These are phyloP conservation scores for Apostasia ramifera DNA, from an alignment of 106 monocot species.

Conservation along the genomic window DNA sequence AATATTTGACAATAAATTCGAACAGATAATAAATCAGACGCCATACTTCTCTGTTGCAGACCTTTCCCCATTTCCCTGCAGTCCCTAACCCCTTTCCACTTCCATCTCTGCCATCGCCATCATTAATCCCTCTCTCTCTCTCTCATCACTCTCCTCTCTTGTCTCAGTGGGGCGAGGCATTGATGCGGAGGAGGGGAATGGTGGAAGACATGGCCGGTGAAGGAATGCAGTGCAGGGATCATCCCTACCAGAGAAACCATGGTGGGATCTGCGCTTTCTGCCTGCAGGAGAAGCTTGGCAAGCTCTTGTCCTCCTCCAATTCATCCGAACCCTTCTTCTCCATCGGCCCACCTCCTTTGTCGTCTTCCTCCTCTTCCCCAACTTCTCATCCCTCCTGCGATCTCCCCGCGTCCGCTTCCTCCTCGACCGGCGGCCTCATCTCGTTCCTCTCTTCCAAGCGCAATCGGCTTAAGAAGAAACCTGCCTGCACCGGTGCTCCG, in stretches of 20 bases:
- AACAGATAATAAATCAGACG: background rate
- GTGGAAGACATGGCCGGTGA: conserved; percentile 2
- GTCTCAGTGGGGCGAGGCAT: background rate
- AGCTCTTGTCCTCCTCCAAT: conserved; percentile 60
- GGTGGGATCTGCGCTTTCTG: conserved; percentile 79
- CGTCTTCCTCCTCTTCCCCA: conserved; percentile 36
- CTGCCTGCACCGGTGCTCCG: background rate
- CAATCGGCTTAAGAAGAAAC: background rate
- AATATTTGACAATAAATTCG: too few species aligned
- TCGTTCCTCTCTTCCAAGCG: conserved; percentile 3
- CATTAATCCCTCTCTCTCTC: background rate
- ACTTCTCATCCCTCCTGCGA: conserved; percentile 17
- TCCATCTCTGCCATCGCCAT: background rate
- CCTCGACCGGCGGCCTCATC: conserved; percentile 2
- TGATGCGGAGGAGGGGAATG: background rate
- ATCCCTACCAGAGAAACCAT: conserved; percentile 49
- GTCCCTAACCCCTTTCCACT: background rate
- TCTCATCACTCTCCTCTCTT: background rate
- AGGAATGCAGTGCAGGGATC: conserved; percentile 50
- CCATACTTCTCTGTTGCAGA: background rate
- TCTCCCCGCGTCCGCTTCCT: conserved; percentile 2
- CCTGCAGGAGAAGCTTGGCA: conserved; percentile 77
- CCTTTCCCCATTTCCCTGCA: background rate
- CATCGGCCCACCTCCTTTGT: conserved; percentile 14
- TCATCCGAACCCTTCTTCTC: conserved; percentile 28